Conservation (phyloP, 257 asterid species). For the Plectranthus barbatus region DNA sequence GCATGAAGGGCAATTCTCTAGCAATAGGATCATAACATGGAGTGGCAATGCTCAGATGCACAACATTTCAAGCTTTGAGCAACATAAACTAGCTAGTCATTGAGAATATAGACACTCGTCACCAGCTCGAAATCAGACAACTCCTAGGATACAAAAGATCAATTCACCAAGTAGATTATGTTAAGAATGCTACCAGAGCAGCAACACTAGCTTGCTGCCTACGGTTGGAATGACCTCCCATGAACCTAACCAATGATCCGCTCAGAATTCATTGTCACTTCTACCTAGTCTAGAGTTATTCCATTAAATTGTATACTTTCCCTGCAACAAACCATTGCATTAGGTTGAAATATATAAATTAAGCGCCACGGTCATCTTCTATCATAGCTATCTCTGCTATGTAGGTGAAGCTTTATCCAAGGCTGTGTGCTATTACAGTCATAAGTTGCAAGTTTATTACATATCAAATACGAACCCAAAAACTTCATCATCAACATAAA, state of each 20-base stretch:
- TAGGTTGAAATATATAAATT: not conserved
- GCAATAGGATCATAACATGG: not conserved
- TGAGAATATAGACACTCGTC: not conserved
- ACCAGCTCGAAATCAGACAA: too few relatives aligned
- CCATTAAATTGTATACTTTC: not conserved
- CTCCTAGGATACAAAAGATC: not conserved
- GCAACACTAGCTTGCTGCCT: not conserved
- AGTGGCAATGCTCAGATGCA: not conserved
- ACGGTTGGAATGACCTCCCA: not conserved
- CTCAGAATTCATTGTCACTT: not conserved
- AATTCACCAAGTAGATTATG: too few relatives aligned
- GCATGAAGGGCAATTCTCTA: not conserved
- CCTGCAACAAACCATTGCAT: not conserved
- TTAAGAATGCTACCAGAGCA: too few relatives aligned
- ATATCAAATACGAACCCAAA: not conserved
- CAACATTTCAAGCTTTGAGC: not conserved
- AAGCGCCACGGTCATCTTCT: not conserved
- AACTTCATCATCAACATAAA: not conserved
- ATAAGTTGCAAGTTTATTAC: not conserved
- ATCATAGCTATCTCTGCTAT: not conserved
- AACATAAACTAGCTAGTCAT: not conserved
- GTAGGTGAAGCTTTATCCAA: not conserved
- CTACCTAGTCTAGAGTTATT: not conserved
- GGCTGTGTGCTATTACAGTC: not conserved
- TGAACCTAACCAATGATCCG: not conserved